Percentiles rank a stretch among this genome's conserved stretches.
These are phyloP conservation scores for Auricularia cornea DNA, from an alignment of 768 basidiomycete genomes.

Conservation along the genomic window DNA sequence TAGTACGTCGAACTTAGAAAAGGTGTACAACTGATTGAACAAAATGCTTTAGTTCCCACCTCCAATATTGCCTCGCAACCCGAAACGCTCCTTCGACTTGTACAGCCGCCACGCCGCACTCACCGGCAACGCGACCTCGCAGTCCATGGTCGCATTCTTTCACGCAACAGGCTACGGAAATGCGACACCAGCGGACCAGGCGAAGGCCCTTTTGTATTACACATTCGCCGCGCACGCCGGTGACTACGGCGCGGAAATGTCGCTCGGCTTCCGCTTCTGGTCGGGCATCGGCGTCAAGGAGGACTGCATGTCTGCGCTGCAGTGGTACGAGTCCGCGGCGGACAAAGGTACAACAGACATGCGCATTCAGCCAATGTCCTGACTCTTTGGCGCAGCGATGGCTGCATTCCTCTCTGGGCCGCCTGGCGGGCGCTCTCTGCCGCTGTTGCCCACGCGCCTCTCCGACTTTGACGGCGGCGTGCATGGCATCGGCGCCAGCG, in stretches of 20 bases:
- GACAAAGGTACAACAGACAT: conserved; percentile 52
- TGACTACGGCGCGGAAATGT: conserved; percentile 84
- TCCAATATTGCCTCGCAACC: conserved; percentile 44
- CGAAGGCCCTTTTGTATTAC: conserved; percentile 82
- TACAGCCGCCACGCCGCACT: conserved; percentile 52
- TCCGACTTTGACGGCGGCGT: conserved; percentile 89
- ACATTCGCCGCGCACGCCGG: conserved; percentile 90
- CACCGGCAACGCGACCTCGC: conserved; percentile 81
- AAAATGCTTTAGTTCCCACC: conserved; percentile 20
- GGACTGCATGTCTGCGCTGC: conserved; percentile 71
- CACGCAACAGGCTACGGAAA: conserved; percentile 68
- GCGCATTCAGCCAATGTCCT: background rate
- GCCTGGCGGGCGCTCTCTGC: conserved; percentile 82
- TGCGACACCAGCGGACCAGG: conserved; percentile 47
- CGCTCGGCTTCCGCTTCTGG: conserved; percentile 91
- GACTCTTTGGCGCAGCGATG: conserved; percentile 48
- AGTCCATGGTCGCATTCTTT: conserved; percentile 81
- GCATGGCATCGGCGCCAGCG: conserved; percentile 92
- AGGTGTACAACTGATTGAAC: background rate
- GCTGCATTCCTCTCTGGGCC: conserved; percentile 74
- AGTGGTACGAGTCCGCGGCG: conserved; percentile 86
- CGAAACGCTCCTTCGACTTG: conserved; percentile 53
- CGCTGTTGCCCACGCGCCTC: conserved; percentile 68
- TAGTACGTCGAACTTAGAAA: conserved; percentile 45
- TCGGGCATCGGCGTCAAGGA: conserved; percentile 88